Conservation (phyloP, 345 rosid species). For the Brassica carinata region DNA sequence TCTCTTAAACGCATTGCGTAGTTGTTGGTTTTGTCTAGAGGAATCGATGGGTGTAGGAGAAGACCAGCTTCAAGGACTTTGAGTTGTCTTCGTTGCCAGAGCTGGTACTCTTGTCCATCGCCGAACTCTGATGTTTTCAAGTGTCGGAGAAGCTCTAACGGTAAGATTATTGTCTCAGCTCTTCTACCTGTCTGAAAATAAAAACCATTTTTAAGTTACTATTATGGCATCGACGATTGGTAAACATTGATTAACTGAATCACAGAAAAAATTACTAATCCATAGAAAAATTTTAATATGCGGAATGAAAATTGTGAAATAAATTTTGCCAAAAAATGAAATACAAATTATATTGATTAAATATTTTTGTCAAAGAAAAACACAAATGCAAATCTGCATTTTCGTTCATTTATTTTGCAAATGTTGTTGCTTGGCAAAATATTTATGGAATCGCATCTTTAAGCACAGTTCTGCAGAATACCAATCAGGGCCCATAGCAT, state of each 20-base stretch:
- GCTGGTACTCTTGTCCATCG: slow-evolving; percentile 68
- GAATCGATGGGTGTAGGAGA: slow-evolving; percentile 66
- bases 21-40: slow-evolving; percentile 64
- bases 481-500: background rate
- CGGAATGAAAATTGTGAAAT: too few species aligned
- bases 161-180: slow-evolving; percentile 85
- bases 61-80: slow-evolving; percentile 78
- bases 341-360: too few species aligned
- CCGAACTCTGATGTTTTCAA: slow-evolving; percentile 75
- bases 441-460: too few species aligned
- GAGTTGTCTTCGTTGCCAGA: slow-evolving; percentile 86
- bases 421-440: too few species aligned
- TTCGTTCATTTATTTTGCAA: too few species aligned
- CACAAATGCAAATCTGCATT: too few species aligned
- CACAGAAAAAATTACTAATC: too few species aligned
- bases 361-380: too few species aligned
- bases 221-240: background rate
- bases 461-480: too few species aligned
- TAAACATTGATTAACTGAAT: too few species aligned
- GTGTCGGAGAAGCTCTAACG: slow-evolving; percentile 87
- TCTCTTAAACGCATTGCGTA: slow-evolving; percentile 60
- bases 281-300: too few species aligned
- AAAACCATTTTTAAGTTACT: background rate
- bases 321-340: too few species aligned
- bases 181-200: slow-evolving; percentile 64